Percentiles rank a stretch among this genome's conserved stretches.
Conservation (phyloP, 495 filamentous ascomycete species). For the Alectoria sarmentosa region DNA sequence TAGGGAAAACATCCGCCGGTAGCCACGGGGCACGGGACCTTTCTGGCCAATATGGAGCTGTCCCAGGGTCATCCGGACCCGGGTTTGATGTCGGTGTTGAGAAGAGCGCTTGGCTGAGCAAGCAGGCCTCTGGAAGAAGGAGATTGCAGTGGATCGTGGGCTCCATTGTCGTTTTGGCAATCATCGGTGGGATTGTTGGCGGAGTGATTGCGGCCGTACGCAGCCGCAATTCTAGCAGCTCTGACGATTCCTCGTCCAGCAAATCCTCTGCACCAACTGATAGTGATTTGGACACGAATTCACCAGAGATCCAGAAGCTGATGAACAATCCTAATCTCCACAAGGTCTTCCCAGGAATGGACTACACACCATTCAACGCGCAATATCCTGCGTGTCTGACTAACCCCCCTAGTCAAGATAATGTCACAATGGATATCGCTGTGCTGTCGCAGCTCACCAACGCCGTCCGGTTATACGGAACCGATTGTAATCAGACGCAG, state of each 20-base stretch:
- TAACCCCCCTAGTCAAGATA: constrained; percentile 81
- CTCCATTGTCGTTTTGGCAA: constrained; percentile 49
- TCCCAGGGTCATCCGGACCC: constrained; percentile 36
- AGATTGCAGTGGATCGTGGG: constrained; percentile 65
- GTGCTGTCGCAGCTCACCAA: constrained; percentile 89
- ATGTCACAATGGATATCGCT: constrained; percentile 86
- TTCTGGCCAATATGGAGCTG: constrained; percentile 48
- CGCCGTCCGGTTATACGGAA: constrained; percentile 84
- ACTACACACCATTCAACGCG: constrained; percentile 87
- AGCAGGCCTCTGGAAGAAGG: constrained; percentile 55
- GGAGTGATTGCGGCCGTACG: constrained; percentile 67
- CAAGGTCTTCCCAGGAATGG: constrained; percentile 94
- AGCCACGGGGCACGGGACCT: constrained; percentile 22
- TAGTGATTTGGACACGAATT: constrained; percentile 66
- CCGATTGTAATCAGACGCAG: constrained; percentile 96
- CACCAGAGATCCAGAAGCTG: constrained; percentile 69
- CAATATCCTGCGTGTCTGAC: constrained; percentile 82
- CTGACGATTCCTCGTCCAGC: constrained; percentile 23
- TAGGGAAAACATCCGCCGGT: constrained; percentile 30
- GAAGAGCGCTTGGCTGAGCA: constrained; percentile 51
- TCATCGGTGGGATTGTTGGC: constrained; percentile 67
- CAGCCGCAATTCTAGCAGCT: constrained; percentile 18
- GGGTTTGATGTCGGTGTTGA: constrained; percentile 32
- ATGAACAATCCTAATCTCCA: constrained; percentile 75
- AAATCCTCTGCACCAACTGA: constrained; percentile 37